phyloP scores from a whole-genome alignment of 345 rosid genomes.

The Populus euphratica region DNA sequence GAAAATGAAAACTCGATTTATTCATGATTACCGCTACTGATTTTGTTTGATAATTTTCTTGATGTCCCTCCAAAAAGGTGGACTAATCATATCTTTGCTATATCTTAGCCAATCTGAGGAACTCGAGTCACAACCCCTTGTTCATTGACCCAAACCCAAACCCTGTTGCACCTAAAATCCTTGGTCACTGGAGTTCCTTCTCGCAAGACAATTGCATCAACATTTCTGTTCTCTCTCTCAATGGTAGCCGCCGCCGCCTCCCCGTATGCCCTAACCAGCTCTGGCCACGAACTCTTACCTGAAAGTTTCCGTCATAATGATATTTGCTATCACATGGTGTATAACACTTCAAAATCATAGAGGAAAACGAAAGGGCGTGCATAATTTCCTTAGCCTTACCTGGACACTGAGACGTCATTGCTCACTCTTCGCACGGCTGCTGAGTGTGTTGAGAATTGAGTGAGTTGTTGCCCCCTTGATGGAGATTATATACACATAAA shows the following conservation, averaged over 20 bases:
- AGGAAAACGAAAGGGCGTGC: no score
- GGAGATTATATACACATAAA: no score
- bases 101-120: constrained; percentile 26
- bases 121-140: constrained; percentile 9
- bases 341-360: not conserved
- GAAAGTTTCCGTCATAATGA: not conserved
- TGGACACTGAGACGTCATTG: not conserved
- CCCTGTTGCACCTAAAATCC: constrained; percentile 30
- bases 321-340: no score
- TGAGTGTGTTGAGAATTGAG: no score
- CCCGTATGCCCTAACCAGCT: constrained; percentile 13
- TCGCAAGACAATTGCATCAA: constrained; percentile 20
- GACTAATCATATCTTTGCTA: constrained; percentile 1
- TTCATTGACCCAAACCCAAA: constrained; percentile 32
- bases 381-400: not conserved
- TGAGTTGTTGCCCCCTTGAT: no score
- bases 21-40: no score
- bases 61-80: not conserved
- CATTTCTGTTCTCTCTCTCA: constrained; percentile 4
- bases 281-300: constrained; percentile 24
- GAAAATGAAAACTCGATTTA: no score
- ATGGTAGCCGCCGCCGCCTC: constrained; percentile 6
- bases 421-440: no score
- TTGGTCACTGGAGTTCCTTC: constrained; percentile 20
- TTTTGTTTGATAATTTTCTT: no score